These are phyloP conservation scores for Pachysandra terminalis DNA, from an alignment of 164 flowering plant genomes.

Conservation along the genomic window DNA sequence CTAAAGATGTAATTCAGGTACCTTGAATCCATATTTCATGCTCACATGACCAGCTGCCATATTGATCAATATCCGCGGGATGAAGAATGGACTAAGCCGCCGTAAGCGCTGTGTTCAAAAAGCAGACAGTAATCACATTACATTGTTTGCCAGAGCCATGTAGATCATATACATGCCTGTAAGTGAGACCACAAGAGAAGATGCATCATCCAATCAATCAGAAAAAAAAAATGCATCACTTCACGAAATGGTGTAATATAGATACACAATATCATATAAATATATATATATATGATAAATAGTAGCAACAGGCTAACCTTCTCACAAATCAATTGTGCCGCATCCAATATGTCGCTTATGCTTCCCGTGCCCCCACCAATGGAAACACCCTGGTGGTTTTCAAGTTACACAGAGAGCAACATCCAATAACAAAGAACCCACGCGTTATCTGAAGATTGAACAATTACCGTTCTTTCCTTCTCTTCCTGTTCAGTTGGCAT, in stretches of 20 bases:
- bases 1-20: slow-evolving; percentile 16
- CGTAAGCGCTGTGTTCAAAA: slow-evolving; percentile 60
- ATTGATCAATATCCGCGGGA: slow-evolving; percentile 90
- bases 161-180: slow-evolving; percentile 20
- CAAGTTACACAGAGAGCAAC: slow-evolving; percentile 16
- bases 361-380: slow-evolving; percentile 96
- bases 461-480: slow-evolving; percentile 75
- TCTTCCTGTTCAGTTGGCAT: slow-evolving; percentile 54
- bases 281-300: background rate
- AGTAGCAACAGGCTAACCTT: slow-evolving; percentile 47
- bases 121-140: slow-evolving; percentile 17
- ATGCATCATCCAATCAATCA: background rate
- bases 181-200: slow-evolving; percentile 10
- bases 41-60: slow-evolving; percentile 99
- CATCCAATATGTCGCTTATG: slow-evolving; percentile 85
- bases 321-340: slow-evolving; percentile 88
- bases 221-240: slow-evolving; percentile 8
- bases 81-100: slow-evolving; percentile 94
- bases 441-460: background rate
- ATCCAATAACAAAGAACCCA: background rate
- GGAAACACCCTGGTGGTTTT: slow-evolving; percentile 76
- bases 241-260: background rate
- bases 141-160: slow-evolving; percentile 17
- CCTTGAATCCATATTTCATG: slow-evolving; percentile 97
- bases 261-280: background rate